These are phyloP conservation scores for Aspergillus sp. DNA, from an alignment of 2,329 filamentous ascomycete species.

Conservation along the genomic window DNA sequence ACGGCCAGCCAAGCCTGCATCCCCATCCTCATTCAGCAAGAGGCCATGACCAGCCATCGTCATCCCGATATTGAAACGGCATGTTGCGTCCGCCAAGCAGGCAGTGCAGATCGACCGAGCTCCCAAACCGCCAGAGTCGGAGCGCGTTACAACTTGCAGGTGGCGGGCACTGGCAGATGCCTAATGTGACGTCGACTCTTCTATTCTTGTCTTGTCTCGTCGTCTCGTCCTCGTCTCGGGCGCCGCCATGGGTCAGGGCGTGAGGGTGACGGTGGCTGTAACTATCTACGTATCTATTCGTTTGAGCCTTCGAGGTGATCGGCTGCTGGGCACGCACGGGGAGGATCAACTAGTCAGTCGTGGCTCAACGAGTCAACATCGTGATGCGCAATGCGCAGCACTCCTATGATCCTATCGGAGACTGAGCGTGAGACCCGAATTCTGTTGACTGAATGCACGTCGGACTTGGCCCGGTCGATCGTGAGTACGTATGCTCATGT, in stretches of 20 bases:
- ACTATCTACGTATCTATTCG: too few species aligned
- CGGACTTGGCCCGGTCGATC: not conserved
- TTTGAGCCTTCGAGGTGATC: too few species aligned
- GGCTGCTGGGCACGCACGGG: too few species aligned
- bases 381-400: too few species aligned
- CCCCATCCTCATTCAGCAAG: not conserved
- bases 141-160: not conserved
- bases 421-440: not conserved
- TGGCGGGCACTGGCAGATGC: not conserved
- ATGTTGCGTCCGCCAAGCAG: not conserved
- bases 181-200: not conserved
- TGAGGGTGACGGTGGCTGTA: too few species aligned
- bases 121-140: not conserved
- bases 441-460: not conserved
- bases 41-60: not conserved
- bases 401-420: too few species aligned
- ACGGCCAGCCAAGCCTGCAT: conserved; percentile 1
- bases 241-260: too few species aligned
- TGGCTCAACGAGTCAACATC: too few species aligned
- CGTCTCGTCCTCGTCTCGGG: too few species aligned
- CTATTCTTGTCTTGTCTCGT: not conserved
- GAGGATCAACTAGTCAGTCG: too few species aligned
- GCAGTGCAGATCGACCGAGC: not conserved
- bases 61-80: not conserved
- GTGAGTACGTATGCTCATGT: not conserved